These are phyloP conservation scores for Fraxinus paxiana DNA, from an alignment of 305 asterid genomes.

Conservation along the genomic window DNA sequence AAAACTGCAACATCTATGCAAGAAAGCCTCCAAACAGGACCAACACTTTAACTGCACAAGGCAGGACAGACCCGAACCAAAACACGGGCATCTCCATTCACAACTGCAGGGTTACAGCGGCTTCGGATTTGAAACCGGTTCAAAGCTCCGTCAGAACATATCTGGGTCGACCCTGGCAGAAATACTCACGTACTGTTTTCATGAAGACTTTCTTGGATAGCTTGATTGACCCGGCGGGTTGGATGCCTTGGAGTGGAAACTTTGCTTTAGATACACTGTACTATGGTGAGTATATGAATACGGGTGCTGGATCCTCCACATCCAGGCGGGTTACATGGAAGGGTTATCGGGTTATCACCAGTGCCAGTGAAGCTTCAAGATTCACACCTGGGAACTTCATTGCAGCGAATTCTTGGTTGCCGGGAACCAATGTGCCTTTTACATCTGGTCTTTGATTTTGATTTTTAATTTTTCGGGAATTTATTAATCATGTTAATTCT, in stretches of 20 bases:
- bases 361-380: conserved; percentile 55
- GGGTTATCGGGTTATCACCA: conserved; percentile 65
- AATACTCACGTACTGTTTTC: conserved; percentile 66
- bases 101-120: conserved; percentile 46
- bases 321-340: conserved; percentile 66
- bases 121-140: conserved; percentile 45
- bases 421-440: conserved; percentile 61
- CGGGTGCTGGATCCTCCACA: conserved; percentile 76
- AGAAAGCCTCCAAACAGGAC: conserved; percentile 60
- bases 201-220: conserved; percentile 60
- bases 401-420: conserved; percentile 71
- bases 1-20: conserved; percentile 66
- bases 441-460: conserved; percentile 50
- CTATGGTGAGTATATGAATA: conserved; percentile 77
- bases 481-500: neutral
- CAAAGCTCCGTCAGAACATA: conserved; percentile 60
- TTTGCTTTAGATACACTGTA: conserved; percentile 71
- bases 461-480: neutral
- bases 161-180: conserved; percentile 84
- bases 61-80: conserved; percentile 70
- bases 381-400: conserved; percentile 66
- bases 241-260: conserved; percentile 78
- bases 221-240: conserved; percentile 65
- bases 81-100: conserved; percentile 74
- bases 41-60: conserved; percentile 68